These are phyloP conservation scores for Phytophthora crassamura DNA, from an alignment of 352 stramenopile genomes.

Conservation along the genomic window DNA sequence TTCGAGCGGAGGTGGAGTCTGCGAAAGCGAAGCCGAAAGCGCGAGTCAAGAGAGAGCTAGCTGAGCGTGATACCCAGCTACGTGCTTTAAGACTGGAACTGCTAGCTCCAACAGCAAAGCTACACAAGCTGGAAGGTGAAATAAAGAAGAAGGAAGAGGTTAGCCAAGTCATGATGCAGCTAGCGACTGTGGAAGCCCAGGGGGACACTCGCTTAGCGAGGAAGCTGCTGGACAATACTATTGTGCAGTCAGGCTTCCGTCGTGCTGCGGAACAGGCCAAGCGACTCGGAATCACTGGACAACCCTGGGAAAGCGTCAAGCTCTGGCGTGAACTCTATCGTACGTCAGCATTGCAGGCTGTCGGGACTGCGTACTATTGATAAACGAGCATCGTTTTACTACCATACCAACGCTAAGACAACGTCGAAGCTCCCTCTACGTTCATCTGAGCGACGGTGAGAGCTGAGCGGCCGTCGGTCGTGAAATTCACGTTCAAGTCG, in stretches of 20 bases:
- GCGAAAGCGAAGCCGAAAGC: conserved; percentile 14
- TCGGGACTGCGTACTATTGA: not conserved
- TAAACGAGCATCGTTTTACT: too few relatives aligned
- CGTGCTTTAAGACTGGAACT: conserved; percentile 53
- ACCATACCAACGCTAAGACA: conserved; percentile 7
- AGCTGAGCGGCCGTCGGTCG: conserved; percentile 22
- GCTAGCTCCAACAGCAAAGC: conserved; percentile 36
- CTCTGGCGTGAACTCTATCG: conserved; percentile 69
- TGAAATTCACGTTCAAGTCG: conserved; percentile 32
- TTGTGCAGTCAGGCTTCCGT: conserved; percentile 41
- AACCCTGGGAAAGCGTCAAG: conserved; percentile 60
- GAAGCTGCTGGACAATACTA: conserved; percentile 41
- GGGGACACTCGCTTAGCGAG: conserved; percentile 51
- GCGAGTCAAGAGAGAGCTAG: conserved; percentile 41
- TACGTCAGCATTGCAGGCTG: conserved; percentile 45
- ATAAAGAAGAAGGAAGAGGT: conserved; percentile 20
- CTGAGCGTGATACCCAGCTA: conserved; percentile 39
- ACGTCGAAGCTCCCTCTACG: conserved; percentile 3
- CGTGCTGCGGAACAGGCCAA: conserved; percentile 52
- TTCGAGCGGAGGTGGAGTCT: conserved; percentile 8
- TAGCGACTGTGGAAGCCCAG: conserved; percentile 62
- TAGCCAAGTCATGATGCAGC: conserved; percentile 36
- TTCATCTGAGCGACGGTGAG: conserved; percentile 20
- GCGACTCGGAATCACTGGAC: conserved; percentile 39
- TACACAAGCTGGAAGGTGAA: conserved; percentile 6